Conservation (phyloP, 1,284 basidiomycete species). For the Inonotus hispidus region DNA sequence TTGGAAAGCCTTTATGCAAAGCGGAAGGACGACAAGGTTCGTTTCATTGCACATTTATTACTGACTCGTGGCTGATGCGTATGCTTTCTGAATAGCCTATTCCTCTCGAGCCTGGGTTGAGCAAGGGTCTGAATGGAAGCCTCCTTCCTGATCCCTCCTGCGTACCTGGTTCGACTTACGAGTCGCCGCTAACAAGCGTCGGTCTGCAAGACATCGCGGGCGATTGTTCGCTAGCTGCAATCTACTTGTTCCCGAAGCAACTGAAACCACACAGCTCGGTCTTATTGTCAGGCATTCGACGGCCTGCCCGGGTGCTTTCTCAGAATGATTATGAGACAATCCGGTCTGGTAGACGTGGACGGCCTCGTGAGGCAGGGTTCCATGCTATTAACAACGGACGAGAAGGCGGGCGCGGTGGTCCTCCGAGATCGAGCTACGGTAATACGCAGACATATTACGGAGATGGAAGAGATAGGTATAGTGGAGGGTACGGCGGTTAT, state of each 20-base stretch:
- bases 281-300: conserved; percentile 72
- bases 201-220: conserved; percentile 76
- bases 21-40: conserved; percentile 74
- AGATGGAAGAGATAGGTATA: conserved; percentile 21
- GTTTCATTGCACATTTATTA: conserved; percentile 24
- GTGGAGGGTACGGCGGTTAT: conserved; percentile 19
- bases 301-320: conserved; percentile 58
- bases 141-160: conserved; percentile 83
- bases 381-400: conserved; percentile 23
- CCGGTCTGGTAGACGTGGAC: conserved; percentile 38
- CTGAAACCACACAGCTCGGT: conserved; percentile 80
- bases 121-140: conserved; percentile 77
- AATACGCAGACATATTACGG: conserved; percentile 20
- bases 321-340: conserved; percentile 71
- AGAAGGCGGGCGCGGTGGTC: conserved; percentile 17
- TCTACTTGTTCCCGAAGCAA: conserved; percentile 90
- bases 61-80: conserved; percentile 11
- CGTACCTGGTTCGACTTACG: conserved; percentile 88
- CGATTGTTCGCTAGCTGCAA: conserved; percentile 82
- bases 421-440: conserved; percentile 20
- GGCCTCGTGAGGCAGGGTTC: conserved; percentile 28
- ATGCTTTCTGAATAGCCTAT: conserved; percentile 43
- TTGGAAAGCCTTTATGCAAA: conserved; percentile 90
- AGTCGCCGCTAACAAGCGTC: conserved; percentile 60
- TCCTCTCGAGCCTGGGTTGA: conserved; percentile 63